Evolutionary conservation across 176 grass and related monocot species (phyloP), one percentile per base, ranked within the genome.

Genomic region (Leersia perrieri): DNA sequence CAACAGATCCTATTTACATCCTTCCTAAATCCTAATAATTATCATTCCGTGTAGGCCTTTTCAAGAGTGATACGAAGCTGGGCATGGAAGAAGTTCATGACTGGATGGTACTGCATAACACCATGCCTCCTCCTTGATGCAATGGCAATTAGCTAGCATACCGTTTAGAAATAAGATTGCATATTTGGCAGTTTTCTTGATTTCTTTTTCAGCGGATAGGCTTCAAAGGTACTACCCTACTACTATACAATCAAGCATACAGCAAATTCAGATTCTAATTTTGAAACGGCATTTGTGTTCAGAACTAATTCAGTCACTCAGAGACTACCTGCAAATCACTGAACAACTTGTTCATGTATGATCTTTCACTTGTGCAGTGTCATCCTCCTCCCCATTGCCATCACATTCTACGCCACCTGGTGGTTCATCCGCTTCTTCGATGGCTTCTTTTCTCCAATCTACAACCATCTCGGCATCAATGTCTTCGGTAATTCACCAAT

Each of bases 401-500:
- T 91, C 58, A 97, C 94, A 23, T 93, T 97, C 85, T 93, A 97
- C 72, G 74, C 78, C 4, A 93, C 94, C 13, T 91, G 91, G 91
- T 91, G 90, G 94, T 93, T 97, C 77, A 85, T 97, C 82, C 65
- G 83, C 44, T 85, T 97, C 36, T 88, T 97, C 20, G 90, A 93
- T 23, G 90, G 88, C 76, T 97, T 97, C 84, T 93, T 97, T 85
- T 97, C 86, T 7, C 94, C 90, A 11, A 93, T 97, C 64, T 97
- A 93, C 82, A 65, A 85, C 78, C 91, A 89, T 75, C 80, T 93
- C 49, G 90, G 88, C 40, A 93, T 97, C 26, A 22, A 90, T 41
- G 34, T 87, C 45, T 93, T 93, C 13, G 94, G 94, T 97, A 88
- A 70, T 9, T 42, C 3, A 10, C 39, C 6, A n/a, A 3, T 31